phyloP scores from a whole-genome alignment of 192 early-diverging fungal species.

The Pilobolus umbonatus region DNA sequence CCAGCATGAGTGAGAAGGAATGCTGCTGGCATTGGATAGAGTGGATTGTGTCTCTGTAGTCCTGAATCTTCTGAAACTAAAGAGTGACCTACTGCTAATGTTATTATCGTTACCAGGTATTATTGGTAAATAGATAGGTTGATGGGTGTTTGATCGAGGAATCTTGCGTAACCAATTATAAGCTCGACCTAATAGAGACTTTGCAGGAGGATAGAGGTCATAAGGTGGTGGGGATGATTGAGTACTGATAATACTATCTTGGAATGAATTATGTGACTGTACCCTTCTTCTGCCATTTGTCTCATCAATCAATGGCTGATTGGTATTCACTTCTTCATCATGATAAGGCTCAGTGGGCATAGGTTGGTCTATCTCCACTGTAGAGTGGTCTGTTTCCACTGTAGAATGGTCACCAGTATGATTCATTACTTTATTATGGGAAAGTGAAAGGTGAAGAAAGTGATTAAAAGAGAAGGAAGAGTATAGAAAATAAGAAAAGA shows the following conservation, averaged over 20 bases:
- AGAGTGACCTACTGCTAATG: not conserved
- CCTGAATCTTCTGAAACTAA: not conserved
- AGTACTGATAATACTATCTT: slow-evolving; percentile 30
- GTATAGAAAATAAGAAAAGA: not conserved
- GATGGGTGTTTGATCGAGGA: slow-evolving; percentile 27
- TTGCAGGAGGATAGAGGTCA: slow-evolving; percentile 32
- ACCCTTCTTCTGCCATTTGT: not conserved
- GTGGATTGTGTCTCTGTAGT: not conserved
- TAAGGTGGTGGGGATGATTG: slow-evolving; percentile 35
- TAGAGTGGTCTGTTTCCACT: no score
- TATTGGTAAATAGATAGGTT: slow-evolving; percentile 28
- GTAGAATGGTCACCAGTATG: no score
- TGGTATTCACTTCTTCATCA: slow-evolving; percentile 9
- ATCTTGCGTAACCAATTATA: slow-evolving; percentile 33
- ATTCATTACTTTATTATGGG: not conserved
- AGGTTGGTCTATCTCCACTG: not conserved
- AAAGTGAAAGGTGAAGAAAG: not conserved
- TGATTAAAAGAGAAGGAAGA: not conserved
- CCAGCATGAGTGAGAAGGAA: not conserved
- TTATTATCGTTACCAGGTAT: not conserved
- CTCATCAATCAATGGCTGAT: not conserved
- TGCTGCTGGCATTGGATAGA: not conserved
- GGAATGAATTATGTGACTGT: not conserved
- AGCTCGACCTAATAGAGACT: slow-evolving; percentile 18
- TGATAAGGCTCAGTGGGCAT: slow-evolving; percentile 6